Percentiles rank a stretch among this genome's conserved stretches.
phyloP scores from a whole-genome alignment of 441 rosid genomes.

The Gossypium gossypioides region DNA sequence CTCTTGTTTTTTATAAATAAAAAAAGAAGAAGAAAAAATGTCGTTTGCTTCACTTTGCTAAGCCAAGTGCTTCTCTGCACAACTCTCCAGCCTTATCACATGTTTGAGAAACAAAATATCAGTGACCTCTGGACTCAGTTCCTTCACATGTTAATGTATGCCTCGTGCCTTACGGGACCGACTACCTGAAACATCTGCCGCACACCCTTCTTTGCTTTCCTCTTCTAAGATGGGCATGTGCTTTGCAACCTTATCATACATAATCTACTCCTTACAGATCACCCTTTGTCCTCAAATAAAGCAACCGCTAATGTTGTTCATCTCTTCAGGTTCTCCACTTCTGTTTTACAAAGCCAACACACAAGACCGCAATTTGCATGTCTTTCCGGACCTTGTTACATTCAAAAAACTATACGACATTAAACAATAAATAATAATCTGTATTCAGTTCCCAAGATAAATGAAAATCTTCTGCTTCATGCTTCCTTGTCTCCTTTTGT shows the following conservation, averaged over 20 bases:
- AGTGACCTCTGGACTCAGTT: neutral
- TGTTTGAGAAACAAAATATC: neutral
- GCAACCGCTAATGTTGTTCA: neutral
- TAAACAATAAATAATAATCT: neutral
- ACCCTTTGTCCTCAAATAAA: neutral
- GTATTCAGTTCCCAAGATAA: neutral
- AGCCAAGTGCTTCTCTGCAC: constrained; percentile 8
- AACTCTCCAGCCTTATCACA: neutral
- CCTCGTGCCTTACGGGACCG: constrained; percentile 8
- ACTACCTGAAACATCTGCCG: neutral
- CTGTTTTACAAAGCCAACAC: too few species aligned
- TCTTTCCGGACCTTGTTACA: too few species aligned
- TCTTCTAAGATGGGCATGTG: constrained; percentile 4
- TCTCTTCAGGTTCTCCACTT: neutral
- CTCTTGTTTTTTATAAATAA: neutral
- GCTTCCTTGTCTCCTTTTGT: constrained; percentile 18
- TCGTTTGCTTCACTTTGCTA: neutral
- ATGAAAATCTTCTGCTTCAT: neutral
- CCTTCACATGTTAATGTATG: neutral
- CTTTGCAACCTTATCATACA: neutral
- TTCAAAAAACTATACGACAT: neutral
- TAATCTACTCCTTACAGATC: neutral
- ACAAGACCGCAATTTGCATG: too few species aligned
- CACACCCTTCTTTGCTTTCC: neutral
- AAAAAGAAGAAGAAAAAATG: neutral